These are phyloP conservation scores for Pseudogymnoascus sp. DNA, from an alignment of 2,329 filamentous ascomycete species.

Conservation along the genomic window DNA sequence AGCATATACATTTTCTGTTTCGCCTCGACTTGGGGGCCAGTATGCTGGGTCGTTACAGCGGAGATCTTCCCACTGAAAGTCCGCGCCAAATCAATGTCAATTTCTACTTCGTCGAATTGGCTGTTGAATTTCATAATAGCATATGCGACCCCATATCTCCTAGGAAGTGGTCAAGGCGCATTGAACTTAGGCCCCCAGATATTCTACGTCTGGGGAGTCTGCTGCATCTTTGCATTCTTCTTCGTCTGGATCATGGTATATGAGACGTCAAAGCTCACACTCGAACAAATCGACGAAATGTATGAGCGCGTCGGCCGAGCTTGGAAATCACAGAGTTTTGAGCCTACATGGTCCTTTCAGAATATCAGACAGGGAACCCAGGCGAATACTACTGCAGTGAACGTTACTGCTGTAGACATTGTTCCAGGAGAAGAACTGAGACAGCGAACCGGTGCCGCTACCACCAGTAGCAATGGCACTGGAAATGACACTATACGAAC, in stretches of 20 bases:
- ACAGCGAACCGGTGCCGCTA: slow-evolving; percentile 22
- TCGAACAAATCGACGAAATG: slow-evolving; percentile 74
- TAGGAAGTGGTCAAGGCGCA: slow-evolving; percentile 57
- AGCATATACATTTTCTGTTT: slow-evolving; percentile 73
- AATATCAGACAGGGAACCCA: slow-evolving; percentile 49
- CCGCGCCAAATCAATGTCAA: slow-evolving; percentile 66
- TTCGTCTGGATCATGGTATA: slow-evolving; percentile 72
- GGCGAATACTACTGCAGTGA: slow-evolving; percentile 21
- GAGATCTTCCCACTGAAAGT: slow-evolving; percentile 65
- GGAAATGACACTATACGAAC: slow-evolving; percentile 7
- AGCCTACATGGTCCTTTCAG: slow-evolving; percentile 63
- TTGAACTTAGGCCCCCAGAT: slow-evolving; percentile 64
- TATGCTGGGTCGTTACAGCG: slow-evolving; percentile 67
- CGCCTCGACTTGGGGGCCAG: slow-evolving; percentile 68
- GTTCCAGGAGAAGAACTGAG: slow-evolving; percentile 22
- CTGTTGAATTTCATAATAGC: slow-evolving; percentile 71
- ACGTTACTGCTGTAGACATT: slow-evolving; percentile 21
- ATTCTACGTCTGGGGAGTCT: slow-evolving; percentile 76
- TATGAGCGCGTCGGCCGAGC: slow-evolving; percentile 64
- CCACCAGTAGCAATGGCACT: slow-evolving; percentile 19
- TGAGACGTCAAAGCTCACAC: slow-evolving; percentile 67
- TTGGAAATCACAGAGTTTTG: slow-evolving; percentile 62
- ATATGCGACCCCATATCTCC: slow-evolving; percentile 74
- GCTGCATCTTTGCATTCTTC: slow-evolving; percentile 61
- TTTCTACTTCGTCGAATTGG: slow-evolving; percentile 74